Base-by-base conservation (phyloP, 2,329 filamentous ascomycete genomes). In the Gaeumannomyces sp. region DNA sequence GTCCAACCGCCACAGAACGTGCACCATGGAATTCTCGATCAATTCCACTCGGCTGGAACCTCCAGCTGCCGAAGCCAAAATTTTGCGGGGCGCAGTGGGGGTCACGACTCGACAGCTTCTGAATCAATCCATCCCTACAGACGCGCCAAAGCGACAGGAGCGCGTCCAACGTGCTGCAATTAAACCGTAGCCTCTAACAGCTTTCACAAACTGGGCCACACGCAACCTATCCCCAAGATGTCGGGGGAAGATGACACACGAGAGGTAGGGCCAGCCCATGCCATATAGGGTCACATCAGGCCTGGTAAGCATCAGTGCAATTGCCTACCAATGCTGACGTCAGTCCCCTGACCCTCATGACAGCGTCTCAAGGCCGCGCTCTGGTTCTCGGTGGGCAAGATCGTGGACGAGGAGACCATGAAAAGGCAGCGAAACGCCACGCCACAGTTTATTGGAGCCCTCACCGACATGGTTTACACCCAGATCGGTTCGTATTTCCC, bases 391-490 rank as follows among this genome's bases (percentile, higher is more conserved):
- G 85, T 96, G 66, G 91, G 92, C 69, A 90, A 92, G 74, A 94
- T 96, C 66, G 91, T 97, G 68, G 94, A 98, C 74, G 88, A 94
- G 69, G 90, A 96, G 73, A 89, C 88, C 25, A 79, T 92, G 35
- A 81, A 84, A 65, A 81, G 88, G 33, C 87, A 91, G 73, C 84
- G 92, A 68, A 97, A 96, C 76, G 92, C 93, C 8, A 97, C 94
- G 31, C 92, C 92, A 1, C 92, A 96, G 72, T 97, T 96, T 75
- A 96, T 96, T 70, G 92, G 89, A 11, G 89, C 90, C 0, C 76
- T 96, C 72, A 95, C 91, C 0, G 93, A 97, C 75, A 85, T 96
- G 76, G 89, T 94, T 10, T 97, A 91, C 87, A 85, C 88, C 1
- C 93, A 96, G 70, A 90, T 97, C 63, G 90, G 92, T 94, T 81